phyloP scores from a whole-genome alignment of 768 basidiomycete genomes.

The Stropharia rugosoannulata region DNA sequence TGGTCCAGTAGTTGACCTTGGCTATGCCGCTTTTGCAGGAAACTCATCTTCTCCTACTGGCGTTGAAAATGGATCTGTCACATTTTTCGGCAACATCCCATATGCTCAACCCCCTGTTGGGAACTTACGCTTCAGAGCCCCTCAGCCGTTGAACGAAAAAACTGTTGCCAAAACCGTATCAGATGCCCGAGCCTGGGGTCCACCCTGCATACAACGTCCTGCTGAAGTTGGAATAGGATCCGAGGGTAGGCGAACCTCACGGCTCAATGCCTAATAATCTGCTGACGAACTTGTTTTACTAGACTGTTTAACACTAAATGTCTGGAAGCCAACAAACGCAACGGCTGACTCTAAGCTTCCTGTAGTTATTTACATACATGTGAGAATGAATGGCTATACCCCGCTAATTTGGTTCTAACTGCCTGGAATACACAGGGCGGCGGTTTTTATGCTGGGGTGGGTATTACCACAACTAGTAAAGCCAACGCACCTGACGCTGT shows the following conservation, averaged over 20 bases:
- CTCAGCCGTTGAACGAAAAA: slow-evolving; percentile 38
- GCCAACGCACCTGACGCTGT: background rate
- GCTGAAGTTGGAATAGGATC: slow-evolving; percentile 43
- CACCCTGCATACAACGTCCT: slow-evolving; percentile 45
- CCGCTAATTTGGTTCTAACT: background rate
- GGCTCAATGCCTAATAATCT: background rate
- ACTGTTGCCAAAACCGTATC: slow-evolving; percentile 21
- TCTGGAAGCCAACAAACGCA: slow-evolving; percentile 47
- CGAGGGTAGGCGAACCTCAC: slow-evolving; percentile 31
- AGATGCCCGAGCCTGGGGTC: slow-evolving; percentile 45
- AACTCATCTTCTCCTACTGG: slow-evolving; percentile 40
- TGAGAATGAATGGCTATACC: slow-evolving; percentile 13
- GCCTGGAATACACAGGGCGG: background rate
- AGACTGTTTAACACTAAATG: slow-evolving; percentile 58
- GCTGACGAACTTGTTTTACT: slow-evolving; percentile 27
- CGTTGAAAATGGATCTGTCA: slow-evolving; percentile 27
- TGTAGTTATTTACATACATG: slow-evolving; percentile 32
- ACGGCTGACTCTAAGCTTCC: slow-evolving; percentile 26
- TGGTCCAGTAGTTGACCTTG: slow-evolving; percentile 38
- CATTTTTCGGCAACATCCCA: slow-evolving; percentile 42
- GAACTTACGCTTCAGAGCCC: slow-evolving; percentile 40
- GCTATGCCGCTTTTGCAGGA: slow-evolving; percentile 40
- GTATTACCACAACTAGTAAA: slow-evolving; percentile 30
- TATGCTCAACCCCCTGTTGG: slow-evolving; percentile 53
- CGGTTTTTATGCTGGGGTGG: slow-evolving; percentile 36